These are phyloP conservation scores for Sarcodon sp. DNA, from an alignment of 768 basidiomycete species.

Conservation along the genomic window DNA sequence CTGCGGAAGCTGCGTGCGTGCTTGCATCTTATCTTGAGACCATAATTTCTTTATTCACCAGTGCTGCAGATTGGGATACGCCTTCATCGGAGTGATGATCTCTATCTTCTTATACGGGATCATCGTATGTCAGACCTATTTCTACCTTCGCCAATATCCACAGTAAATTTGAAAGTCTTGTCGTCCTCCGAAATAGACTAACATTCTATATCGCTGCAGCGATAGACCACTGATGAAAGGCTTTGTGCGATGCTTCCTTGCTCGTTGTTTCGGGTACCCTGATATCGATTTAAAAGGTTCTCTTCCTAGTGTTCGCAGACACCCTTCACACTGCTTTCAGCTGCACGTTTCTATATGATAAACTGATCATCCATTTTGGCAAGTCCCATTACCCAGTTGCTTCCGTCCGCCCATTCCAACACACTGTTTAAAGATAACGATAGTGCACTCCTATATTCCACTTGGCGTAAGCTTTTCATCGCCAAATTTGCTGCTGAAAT, in stretches of 20 bases:
- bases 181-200: background rate
- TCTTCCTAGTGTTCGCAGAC: slow-evolving; percentile 10
- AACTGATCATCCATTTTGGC: slow-evolving; percentile 15
- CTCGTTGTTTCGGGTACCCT: background rate
- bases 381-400: background rate
- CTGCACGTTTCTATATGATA: slow-evolving; percentile 13
- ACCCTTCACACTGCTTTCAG: slow-evolving; percentile 14
- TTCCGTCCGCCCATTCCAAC: background rate
- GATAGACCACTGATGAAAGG: slow-evolving; percentile 10
- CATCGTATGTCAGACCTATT: slow-evolving; percentile 20
- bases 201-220: slow-evolving; percentile 2
- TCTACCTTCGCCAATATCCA: slow-evolving; percentile 11
- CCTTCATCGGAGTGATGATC: background rate
- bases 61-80: background rate
- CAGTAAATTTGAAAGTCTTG: slow-evolving; percentile 3
- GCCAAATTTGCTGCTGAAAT: no score
- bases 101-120: slow-evolving; percentile 16
- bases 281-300: slow-evolving; percentile 6
- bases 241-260: slow-evolving; percentile 7
- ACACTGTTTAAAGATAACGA: background rate
- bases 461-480: background rate
- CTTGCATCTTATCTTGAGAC: background rate
- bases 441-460: background rate
- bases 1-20: background rate
- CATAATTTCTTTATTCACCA: background rate